These are phyloP conservation scores for Diaporthe citriasiana DNA, from an alignment of 2,329 filamentous ascomycete species.

Conservation along the genomic window DNA sequence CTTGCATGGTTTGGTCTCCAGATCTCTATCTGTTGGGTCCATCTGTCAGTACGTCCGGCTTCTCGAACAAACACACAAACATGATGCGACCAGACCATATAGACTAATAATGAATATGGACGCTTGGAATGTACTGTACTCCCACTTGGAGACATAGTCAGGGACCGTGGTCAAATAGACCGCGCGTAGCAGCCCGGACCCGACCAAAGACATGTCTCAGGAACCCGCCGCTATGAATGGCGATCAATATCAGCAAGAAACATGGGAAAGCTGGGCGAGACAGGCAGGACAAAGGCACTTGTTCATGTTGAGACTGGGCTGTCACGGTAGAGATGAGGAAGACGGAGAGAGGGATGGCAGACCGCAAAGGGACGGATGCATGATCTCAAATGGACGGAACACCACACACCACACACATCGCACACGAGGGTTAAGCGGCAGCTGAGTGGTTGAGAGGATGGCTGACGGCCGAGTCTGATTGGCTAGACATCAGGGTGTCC, in stretches of 20 bases:
- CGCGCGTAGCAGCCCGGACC: not conserved
- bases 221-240: slow-evolving; percentile 16
- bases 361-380: not conserved
- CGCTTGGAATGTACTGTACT: too few species aligned
- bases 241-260: slow-evolving; percentile 13
- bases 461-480: slow-evolving; percentile 16
- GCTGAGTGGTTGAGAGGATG: not conserved
- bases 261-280: slow-evolving; percentile 26
- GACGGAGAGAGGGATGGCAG: not conserved
- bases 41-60: not conserved
- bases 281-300: slow-evolving; percentile 21
- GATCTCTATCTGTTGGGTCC: slow-evolving; percentile 21
- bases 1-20: slow-evolving; percentile 18
- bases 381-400: not conserved
- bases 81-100: not conserved
- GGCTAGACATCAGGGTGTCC: not conserved
- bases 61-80: slow-evolving; percentile 30
- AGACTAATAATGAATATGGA: not conserved
- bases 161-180: too few species aligned
- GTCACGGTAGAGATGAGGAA: not conserved
- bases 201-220: slow-evolving; percentile 30
- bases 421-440: slow-evolving; percentile 6
- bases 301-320: slow-evolving; percentile 30
- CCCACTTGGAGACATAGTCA: too few species aligned
- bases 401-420: slow-evolving; percentile 12